phyloP scores from a whole-genome alignment of 2,329 filamentous ascomycete species.

The Chalaropsis thielavioides region DNA sequence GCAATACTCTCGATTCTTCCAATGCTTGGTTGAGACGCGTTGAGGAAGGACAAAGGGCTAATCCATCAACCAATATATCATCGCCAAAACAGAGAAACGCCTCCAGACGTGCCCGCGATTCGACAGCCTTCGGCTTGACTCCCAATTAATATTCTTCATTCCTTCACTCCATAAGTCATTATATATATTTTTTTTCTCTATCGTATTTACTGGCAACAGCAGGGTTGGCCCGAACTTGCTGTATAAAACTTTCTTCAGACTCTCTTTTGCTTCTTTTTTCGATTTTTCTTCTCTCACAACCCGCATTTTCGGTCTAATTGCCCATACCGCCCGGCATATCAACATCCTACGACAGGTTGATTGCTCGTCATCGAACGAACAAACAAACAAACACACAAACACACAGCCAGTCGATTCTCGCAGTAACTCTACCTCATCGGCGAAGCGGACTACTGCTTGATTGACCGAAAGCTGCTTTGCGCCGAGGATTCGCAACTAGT shows the following conservation, averaged over 20 bases:
- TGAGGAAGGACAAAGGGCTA: neutral
- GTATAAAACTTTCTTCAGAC: neutral
- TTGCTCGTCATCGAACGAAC: neutral
- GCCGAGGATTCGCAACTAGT: neutral
- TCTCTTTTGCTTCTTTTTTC: neutral
- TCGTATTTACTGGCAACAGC: neutral
- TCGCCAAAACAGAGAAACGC: neutral
- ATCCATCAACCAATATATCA: neutral
- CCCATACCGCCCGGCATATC: neutral
- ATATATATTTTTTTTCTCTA: neutral
- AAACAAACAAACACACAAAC: too few species aligned
- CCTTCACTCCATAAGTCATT: conserved; percentile 8
- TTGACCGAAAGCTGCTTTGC: neutral
- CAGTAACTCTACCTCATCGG: neutral
- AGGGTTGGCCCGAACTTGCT: neutral
- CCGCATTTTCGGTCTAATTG: neutral
- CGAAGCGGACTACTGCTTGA: neutral
- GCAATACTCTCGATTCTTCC: neutral
- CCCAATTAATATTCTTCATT: conserved; percentile 5
- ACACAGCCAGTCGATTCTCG: neutral
- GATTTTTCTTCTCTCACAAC: neutral
- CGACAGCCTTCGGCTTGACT: neutral
- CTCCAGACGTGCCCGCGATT: conserved; percentile 3
- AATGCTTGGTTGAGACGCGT: conserved; percentile 7
- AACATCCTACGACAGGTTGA: neutral